These are phyloP conservation scores for Talaromyces stipitatus DNA, from an alignment of 495 filamentous ascomycete species.

Conservation along the genomic window DNA sequence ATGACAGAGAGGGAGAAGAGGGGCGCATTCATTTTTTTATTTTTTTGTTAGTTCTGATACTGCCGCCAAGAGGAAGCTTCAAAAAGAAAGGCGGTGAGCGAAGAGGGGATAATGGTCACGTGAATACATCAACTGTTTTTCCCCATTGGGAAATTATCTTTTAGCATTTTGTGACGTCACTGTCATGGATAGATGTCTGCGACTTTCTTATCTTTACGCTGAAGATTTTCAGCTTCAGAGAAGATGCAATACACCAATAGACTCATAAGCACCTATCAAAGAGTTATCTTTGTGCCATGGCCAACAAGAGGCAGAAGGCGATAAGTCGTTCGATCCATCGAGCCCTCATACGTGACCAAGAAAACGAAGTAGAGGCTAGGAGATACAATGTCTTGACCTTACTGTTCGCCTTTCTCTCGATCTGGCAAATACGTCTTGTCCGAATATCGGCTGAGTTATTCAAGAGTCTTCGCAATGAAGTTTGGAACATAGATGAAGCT, in stretches of 20 bases:
- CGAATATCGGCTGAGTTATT: slow-evolving; percentile 23
- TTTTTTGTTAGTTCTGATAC: slow-evolving; percentile 20
- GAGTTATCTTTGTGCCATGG: too few species aligned
- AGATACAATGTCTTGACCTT: slow-evolving; percentile 8
- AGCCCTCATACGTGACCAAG: slow-evolving; percentile 24
- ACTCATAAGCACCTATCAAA: too few species aligned
- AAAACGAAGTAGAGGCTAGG: background rate
- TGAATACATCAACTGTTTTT: background rate
- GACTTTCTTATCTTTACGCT: too few species aligned
- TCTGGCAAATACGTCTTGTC: slow-evolving; percentile 25
- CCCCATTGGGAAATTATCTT: slow-evolving; percentile 4
- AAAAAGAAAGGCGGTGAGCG: slow-evolving; percentile 24
- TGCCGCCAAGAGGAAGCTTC: slow-evolving; percentile 7
- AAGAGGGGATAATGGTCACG: background rate
- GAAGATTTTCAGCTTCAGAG: background rate
- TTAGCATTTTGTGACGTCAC: slow-evolving; percentile 3
- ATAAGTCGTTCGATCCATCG: slow-evolving; percentile 27
- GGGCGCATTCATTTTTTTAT: slow-evolving; percentile 24
- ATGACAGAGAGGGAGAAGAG: slow-evolving; percentile 5
- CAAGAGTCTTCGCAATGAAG: slow-evolving; percentile 21
- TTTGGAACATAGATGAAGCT: slow-evolving; percentile 46
- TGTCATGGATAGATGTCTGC: too few species aligned
- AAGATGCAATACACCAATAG: background rate
- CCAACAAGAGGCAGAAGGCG: slow-evolving; percentile 20
- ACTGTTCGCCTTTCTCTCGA: slow-evolving; percentile 29